A percentile compares a stretch with the other conserved stretches of the same genome.
These are phyloP conservation scores for Coniferiporia sulphurascens DNA, from an alignment of 1,284 basidiomycete species.

Conservation along the genomic window DNA sequence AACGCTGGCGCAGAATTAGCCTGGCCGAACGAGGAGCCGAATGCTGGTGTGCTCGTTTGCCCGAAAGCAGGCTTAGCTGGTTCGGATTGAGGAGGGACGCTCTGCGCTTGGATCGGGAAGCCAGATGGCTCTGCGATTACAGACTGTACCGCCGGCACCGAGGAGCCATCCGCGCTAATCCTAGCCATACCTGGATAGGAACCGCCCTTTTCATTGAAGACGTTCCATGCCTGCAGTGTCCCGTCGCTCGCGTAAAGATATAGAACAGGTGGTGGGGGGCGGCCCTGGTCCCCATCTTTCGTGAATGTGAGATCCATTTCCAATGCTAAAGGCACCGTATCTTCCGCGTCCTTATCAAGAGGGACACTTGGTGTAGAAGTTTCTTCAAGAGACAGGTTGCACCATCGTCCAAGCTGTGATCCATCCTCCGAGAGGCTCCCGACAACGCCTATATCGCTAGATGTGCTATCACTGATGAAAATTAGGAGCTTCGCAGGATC, in stretches of 20 bases:
- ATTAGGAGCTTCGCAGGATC: slow-evolving; percentile 55
- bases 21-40: slow-evolving; percentile 13
- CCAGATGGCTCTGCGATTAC: slow-evolving; percentile 12
- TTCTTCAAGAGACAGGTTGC: slow-evolving; percentile 70
- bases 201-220: slow-evolving; percentile 50
- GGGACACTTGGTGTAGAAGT: slow-evolving; percentile 65
- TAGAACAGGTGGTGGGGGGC: slow-evolving; percentile 64
- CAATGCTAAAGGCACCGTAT: slow-evolving; percentile 67
- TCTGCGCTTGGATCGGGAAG: background rate
- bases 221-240: slow-evolving; percentile 70
- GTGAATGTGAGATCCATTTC: slow-evolving; percentile 63
- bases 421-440: slow-evolving; percentile 41
- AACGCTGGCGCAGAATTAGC: slow-evolving; percentile 17
- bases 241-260: slow-evolving; percentile 80
- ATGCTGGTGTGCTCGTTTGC: background rate
- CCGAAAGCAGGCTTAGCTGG: slow-evolving; percentile 6
- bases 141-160: background rate
- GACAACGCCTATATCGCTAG: slow-evolving; percentile 72
- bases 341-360: slow-evolving; percentile 62
- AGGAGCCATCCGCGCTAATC: background rate
- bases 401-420: slow-evolving; percentile 47
- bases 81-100: background rate
- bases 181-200: slow-evolving; percentile 52
- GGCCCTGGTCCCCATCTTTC: slow-evolving; percentile 29
- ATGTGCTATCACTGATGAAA: slow-evolving; percentile 68